Evolutionary conservation across 2,329 filamentous ascomycete genomes (phyloP).

Genomic region (Plectosphaerella plurivora): DNA sequence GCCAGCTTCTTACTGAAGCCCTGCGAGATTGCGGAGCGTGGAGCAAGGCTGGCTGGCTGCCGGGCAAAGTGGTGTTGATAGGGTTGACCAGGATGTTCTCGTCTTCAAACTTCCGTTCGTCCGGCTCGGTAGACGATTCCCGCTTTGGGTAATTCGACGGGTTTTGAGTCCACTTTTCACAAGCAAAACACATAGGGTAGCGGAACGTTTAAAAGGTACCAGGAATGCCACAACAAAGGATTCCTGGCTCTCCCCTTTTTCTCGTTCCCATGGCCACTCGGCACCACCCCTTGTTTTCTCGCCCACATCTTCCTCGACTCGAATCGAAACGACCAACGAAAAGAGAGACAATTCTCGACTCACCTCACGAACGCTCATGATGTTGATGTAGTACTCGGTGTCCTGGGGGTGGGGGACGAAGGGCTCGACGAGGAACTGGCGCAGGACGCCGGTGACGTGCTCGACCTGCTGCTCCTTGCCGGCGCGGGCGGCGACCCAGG

Average conservation of each 20-base stretch:
- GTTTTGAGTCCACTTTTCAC: conserved; percentile 3
- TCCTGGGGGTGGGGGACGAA: conserved; percentile 94
- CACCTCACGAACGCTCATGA: conserved; percentile 99
- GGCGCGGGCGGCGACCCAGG: conserved; percentile 89
- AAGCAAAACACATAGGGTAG: neutral
- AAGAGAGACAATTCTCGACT: conserved; percentile 35
- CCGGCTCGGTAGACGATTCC: conserved; percentile 18
- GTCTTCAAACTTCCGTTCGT: conserved; percentile 24
- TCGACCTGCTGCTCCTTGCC: conserved; percentile 92
- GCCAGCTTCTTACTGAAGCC: too few relatives aligned
- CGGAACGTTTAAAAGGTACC: conserved; percentile 7
- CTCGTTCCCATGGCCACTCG: neutral
- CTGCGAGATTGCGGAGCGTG: too few relatives aligned
- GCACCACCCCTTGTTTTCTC: too few relatives aligned
- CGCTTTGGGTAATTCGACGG: conserved; percentile 1
- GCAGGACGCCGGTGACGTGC: conserved; percentile 80
- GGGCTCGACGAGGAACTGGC: conserved; percentile 96
- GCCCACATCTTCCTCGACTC: too few relatives aligned
- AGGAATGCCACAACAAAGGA: neutral
- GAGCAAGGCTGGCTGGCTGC: too few relatives aligned
- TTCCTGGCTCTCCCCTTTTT: neutral
- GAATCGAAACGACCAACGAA: neutral
- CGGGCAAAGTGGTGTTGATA: neutral
- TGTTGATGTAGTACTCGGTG: conserved; percentile 99
- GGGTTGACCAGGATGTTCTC: neutral